A percentile compares a stretch with the other conserved stretches of the same genome.
These are phyloP conservation scores for Acacia confusa DNA, from an alignment of 306 rosid species.

Conservation along the genomic window DNA sequence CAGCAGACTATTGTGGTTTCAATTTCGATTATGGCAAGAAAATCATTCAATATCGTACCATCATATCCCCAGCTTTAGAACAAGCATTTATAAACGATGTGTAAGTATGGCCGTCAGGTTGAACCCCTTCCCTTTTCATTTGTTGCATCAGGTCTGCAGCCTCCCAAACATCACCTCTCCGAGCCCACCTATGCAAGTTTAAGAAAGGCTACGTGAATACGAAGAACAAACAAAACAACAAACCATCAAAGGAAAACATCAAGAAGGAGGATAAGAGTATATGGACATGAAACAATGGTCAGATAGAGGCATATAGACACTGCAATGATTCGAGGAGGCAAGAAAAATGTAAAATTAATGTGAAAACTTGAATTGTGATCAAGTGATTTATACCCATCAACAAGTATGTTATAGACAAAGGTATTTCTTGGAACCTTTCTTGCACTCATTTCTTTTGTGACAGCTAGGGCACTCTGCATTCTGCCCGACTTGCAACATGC, in stretches of 20 bases:
- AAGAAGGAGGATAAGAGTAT: neutral
- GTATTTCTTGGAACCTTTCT: slow-evolving; percentile 81
- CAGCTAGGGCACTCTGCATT: slow-evolving; percentile 97
- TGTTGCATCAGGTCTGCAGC: slow-evolving; percentile 97
- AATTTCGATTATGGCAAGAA: neutral
- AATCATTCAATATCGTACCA: slow-evolving; percentile 43
- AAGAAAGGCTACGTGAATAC: slow-evolving; percentile 26
- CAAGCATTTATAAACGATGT: slow-evolving; percentile 93
- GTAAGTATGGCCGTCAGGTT: slow-evolving; percentile 90
- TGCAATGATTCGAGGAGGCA: slow-evolving; percentile 2
- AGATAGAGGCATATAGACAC: neutral
- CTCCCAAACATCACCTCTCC: slow-evolving; percentile 99
- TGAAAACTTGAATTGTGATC: neutral
- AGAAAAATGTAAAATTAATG: neutral
- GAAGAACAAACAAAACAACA: slow-evolving; percentile 3
- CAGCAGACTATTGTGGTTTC: neutral
- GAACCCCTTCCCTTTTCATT: slow-evolving; percentile 81
- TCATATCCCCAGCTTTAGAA: slow-evolving; percentile 96
- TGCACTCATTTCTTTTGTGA: slow-evolving; percentile 89
- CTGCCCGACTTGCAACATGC: slow-evolving; percentile 98
- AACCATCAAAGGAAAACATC: neutral
- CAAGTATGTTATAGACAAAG: slow-evolving; percentile 85
- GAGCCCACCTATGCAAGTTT: slow-evolving; percentile 73
- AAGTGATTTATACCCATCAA: slow-evolving; percentile 77
- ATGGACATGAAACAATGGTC: neutral